Conservation (phyloP, 2,329 filamentous ascomycete species). For the Amesomyces nigricolor region DNA sequence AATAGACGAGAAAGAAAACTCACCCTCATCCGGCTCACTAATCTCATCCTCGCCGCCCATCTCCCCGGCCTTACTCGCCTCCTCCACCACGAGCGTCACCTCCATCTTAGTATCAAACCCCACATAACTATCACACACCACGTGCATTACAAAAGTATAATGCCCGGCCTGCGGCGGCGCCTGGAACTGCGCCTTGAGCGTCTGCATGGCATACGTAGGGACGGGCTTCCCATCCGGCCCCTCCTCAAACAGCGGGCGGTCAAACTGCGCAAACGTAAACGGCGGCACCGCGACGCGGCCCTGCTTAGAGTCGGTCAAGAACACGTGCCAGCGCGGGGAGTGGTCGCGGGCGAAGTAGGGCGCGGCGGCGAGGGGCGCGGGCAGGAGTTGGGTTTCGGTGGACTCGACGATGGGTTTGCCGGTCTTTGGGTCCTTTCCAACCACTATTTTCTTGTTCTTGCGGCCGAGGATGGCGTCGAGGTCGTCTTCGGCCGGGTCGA, state of each 20-base stretch:
- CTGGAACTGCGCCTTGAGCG: slow-evolving; percentile 93
- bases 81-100: slow-evolving; percentile 82
- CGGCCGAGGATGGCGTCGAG: slow-evolving; percentile 77
- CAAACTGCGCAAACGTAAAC: slow-evolving; percentile 90
- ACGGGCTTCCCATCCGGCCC: slow-evolving; percentile 54
- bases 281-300: slow-evolving; percentile 95
- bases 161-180: slow-evolving; percentile 87
- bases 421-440: slow-evolving; percentile 52
- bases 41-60: slow-evolving; percentile 89
- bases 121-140: slow-evolving; percentile 91
- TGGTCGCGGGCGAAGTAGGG: slow-evolving; percentile 88
- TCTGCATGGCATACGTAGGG: slow-evolving; percentile 92
- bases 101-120: slow-evolving; percentile 92
- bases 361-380: slow-evolving; percentile 81
- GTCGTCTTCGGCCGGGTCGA: slow-evolving; percentile 90
- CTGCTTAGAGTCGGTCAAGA: slow-evolving; percentile 89
- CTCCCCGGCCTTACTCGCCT: slow-evolving; percentile 75
- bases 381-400: slow-evolving; percentile 56
- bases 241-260: slow-evolving; percentile 75
- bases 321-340: slow-evolving; percentile 87
- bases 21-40: slow-evolving; percentile 96
- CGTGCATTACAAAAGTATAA: slow-evolving; percentile 91
- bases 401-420: slow-evolving; percentile 46
- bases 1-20: slow-evolving; percentile 33
- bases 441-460: slow-evolving; percentile 60